Base-by-base conservation (phyloP, 345 rosid species). In the Aquilaria malaccensis region DNA sequence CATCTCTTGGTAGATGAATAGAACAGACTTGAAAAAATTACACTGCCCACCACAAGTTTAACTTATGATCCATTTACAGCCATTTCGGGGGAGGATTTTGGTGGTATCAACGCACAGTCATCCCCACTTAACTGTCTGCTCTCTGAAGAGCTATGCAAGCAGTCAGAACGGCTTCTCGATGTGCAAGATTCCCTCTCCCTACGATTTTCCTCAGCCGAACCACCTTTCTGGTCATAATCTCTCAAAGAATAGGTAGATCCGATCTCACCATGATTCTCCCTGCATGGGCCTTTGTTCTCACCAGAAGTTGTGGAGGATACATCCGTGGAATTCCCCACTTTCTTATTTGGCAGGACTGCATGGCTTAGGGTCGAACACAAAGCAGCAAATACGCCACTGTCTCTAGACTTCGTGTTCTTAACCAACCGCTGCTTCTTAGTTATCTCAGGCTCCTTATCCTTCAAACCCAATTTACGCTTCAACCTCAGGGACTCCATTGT, bases 51-150 rank as follows among this genome's bases (percentile, higher is more conserved):
- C 43, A n/a, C 15, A 22, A 49, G 55, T 55, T 72, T 60, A 46
- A 61, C 22, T 82, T 70, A 94, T 31, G 97, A 86, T 73, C 99
- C 99, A 71, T 88, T 90, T 73, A 88, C 93, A 48, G 95, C 79
- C 99, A 90, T 90, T 72, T 90, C 96, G 1, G 96, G 82, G 32
- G 97, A 84, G 45, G 97, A 83, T 52, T 81, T 84, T 12, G 87
- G 85, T 2, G 90, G 78, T 71, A 86, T 73, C 74, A 86, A 74
- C 6, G 80, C 72, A 32, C 75, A 64, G 60, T 88, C 93, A 56
- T 94, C 97, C 45, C 80, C 87, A n/a, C 78, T 67, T 56, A 77
- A 74, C 11, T 75, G 92, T 60, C 81, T 67, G 50, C 72, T 81
- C 53, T 81, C 91, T 58, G 83, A 67, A 46, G 76, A 47, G 64